Conservation (phyloP, 1,139 yeast species). For the Zhuliangozyma blackwelliae region DNA sequence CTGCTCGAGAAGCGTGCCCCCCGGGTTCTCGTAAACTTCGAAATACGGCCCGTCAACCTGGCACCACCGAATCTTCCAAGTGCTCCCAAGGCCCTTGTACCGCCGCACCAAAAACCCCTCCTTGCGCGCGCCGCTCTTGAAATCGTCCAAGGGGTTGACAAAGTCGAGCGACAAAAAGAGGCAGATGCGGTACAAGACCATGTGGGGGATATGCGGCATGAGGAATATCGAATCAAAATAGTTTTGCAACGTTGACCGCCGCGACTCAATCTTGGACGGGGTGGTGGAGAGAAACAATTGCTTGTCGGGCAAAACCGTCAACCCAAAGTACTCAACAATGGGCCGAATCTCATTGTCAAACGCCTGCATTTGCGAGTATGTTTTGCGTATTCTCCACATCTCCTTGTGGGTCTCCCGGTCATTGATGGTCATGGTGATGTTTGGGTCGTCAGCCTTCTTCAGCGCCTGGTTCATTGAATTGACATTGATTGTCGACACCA, state of each 20-base stretch:
- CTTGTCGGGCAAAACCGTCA: slow-evolving; percentile 63
- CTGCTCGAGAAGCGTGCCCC: slow-evolving; percentile 54
- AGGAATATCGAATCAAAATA: slow-evolving; percentile 58
- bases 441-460: slow-evolving; percentile 50
- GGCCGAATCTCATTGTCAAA: slow-evolving; percentile 58
- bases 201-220: slow-evolving; percentile 60
- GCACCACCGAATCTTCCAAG: slow-evolving; percentile 77
- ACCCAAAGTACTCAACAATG: slow-evolving; percentile 50
- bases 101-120: slow-evolving; percentile 70
- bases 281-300: slow-evolving; percentile 50
- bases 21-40: slow-evolving; percentile 58
- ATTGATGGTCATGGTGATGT: slow-evolving; percentile 55
- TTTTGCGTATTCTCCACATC: slow-evolving; percentile 69
- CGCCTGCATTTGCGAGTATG: slow-evolving; percentile 48
- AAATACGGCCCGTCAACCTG: slow-evolving; percentile 62
- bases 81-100: slow-evolving; percentile 47
- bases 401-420: slow-evolving; percentile 60
- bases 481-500: slow-evolving; percentile 53
- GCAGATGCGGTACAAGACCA: slow-evolving; percentile 52
- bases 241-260: slow-evolving; percentile 52
- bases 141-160: slow-evolving; percentile 59
- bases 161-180: slow-evolving; percentile 67
- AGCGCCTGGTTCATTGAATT: slow-evolving; percentile 22
- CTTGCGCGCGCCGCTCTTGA: slow-evolving; percentile 51
- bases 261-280: slow-evolving; percentile 62